Percentiles rank a stretch among this genome's conserved stretches.
These are phyloP conservation scores for Yamadazyma laniorum DNA, from an alignment of 805 yeast species.

Conservation along the genomic window DNA sequence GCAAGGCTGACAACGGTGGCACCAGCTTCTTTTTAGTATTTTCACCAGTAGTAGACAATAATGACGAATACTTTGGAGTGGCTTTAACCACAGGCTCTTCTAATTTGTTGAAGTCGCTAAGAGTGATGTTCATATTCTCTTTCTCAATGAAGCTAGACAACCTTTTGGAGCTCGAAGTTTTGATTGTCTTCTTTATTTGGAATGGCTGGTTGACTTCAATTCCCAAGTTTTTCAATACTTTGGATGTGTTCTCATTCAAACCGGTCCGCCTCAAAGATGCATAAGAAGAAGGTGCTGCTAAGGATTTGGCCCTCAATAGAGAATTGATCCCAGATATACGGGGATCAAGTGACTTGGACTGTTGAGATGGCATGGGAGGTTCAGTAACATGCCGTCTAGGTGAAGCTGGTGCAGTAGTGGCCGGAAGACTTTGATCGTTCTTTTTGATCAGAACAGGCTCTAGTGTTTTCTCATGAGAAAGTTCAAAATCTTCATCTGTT, in stretches of 20 bases:
- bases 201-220: conserved; percentile 23
- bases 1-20: background rate
- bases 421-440: background rate
- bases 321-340: conserved; percentile 20
- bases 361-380: conserved; percentile 14
- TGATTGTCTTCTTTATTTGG: conserved; percentile 17
- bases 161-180: conserved; percentile 40
- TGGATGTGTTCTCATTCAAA: conserved; percentile 25
- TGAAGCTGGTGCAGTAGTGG: background rate
- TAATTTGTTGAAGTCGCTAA: conserved; percentile 5
- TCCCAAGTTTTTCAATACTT: conserved; percentile 38
- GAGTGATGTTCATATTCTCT: conserved; percentile 6
- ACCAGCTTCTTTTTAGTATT: background rate
- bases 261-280: conserved; percentile 16
- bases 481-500: background rate
- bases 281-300: conserved; percentile 27
- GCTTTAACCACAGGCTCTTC: conserved; percentile 3
- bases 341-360: conserved; percentile 44
- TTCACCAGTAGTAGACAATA: conserved; percentile 6
- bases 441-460: background rate
- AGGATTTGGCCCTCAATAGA: conserved; percentile 36
- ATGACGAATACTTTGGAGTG: conserved; percentile 9
- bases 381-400: conserved; percentile 23
- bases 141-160: conserved; percentile 21
- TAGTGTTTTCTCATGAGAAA: background rate